These are phyloP conservation scores for Juglanconis sp. DNA, from an alignment of 2,329 filamentous ascomycete genomes.

Conservation along the genomic window DNA sequence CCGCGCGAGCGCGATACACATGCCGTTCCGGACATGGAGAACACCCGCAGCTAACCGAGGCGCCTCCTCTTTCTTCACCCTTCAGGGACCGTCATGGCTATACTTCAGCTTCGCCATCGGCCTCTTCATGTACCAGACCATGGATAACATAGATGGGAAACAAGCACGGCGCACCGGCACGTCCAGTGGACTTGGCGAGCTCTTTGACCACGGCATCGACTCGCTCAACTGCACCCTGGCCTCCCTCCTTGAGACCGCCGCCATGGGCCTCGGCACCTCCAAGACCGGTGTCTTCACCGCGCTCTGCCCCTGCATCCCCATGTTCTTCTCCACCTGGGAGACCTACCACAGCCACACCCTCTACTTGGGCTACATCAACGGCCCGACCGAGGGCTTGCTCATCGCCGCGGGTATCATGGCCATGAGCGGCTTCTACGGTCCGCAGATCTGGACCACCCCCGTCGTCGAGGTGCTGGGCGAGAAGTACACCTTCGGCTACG, in stretches of 20 bases:
- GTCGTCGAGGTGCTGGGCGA: slow-evolving; percentile 67
- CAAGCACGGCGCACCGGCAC: slow-evolving; percentile 93
- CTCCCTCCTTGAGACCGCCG: slow-evolving; percentile 84
- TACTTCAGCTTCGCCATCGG: slow-evolving; percentile 96
- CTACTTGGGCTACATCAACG: slow-evolving; percentile 95
- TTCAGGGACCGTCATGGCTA: slow-evolving; percentile 79
- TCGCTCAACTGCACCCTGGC: slow-evolving; percentile 95
- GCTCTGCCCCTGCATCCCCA: slow-evolving; percentile 84
- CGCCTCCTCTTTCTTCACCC: neutral
- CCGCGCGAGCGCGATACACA: too few species aligned
- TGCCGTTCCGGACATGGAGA: slow-evolving; percentile 14
- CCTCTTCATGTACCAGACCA: slow-evolving; percentile 97
- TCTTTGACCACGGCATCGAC: slow-evolving; percentile 98
- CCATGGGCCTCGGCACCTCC: slow-evolving; percentile 85
- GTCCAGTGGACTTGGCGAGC: slow-evolving; percentile 88
- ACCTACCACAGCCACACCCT: slow-evolving; percentile 98
- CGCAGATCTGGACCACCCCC: slow-evolving; percentile 78
- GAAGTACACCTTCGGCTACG: slow-evolving; percentile 48
- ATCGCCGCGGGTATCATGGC: slow-evolving; percentile 86
- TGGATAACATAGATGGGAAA: slow-evolving; percentile 99
- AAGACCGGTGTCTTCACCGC: slow-evolving; percentile 87
- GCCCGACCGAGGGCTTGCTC: slow-evolving; percentile 90
- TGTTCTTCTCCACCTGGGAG: slow-evolving; percentile 99
- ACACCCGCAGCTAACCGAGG: slow-evolving; percentile 13
- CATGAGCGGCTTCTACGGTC: slow-evolving; percentile 81